phyloP scores from a whole-genome alignment of 1,284 basidiomycete species.

The Trichosporon asahii region DNA sequence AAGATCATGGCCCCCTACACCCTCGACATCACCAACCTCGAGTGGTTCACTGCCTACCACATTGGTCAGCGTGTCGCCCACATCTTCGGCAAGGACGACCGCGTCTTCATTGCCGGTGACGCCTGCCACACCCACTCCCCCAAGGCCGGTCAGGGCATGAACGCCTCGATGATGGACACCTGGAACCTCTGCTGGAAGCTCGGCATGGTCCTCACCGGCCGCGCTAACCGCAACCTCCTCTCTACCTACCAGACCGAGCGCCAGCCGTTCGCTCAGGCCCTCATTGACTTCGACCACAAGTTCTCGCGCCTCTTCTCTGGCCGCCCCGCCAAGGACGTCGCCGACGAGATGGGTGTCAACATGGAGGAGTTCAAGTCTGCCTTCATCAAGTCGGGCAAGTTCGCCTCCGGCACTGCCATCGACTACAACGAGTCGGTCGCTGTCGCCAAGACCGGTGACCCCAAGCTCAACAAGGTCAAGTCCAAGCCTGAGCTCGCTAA shows the following conservation, averaged over 20 bases:
- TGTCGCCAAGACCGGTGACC: slow-evolving; percentile 17
- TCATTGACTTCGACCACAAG: slow-evolving; percentile 43
- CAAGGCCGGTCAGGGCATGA: slow-evolving; percentile 46
- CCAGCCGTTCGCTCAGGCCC: slow-evolving; percentile 31
- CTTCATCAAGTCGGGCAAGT: slow-evolving; percentile 23
- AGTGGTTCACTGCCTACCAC: slow-evolving; percentile 47
- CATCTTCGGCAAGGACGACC: slow-evolving; percentile 28
- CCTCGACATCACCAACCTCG: slow-evolving; percentile 38
- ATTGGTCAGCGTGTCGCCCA: slow-evolving; percentile 42
- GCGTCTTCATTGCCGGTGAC: slow-evolving; percentile 46
- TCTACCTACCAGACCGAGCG: slow-evolving; percentile 55
- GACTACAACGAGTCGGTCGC: slow-evolving; percentile 18
- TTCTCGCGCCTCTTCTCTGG: slow-evolving; percentile 39
- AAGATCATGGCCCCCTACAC: slow-evolving; percentile 41
- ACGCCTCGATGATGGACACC: slow-evolving; percentile 40
- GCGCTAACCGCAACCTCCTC: slow-evolving; percentile 50
- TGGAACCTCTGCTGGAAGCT: slow-evolving; percentile 57
- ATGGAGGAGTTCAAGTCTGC: slow-evolving; percentile 28
- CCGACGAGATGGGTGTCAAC: slow-evolving; percentile 24
- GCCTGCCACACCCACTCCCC: slow-evolving; percentile 44
- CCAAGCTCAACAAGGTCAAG: slow-evolving; percentile 10
- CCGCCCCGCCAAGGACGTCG: slow-evolving; percentile 24
- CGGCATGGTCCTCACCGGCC: slow-evolving; percentile 52
- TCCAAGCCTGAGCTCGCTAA: slow-evolving; percentile 18
- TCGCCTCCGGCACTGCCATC: slow-evolving; percentile 25